Evolutionary conservation across 805 yeast species (phyloP), one percentile per base, ranked within the genome.

Genomic region (Millerozyma miso): DNA sequence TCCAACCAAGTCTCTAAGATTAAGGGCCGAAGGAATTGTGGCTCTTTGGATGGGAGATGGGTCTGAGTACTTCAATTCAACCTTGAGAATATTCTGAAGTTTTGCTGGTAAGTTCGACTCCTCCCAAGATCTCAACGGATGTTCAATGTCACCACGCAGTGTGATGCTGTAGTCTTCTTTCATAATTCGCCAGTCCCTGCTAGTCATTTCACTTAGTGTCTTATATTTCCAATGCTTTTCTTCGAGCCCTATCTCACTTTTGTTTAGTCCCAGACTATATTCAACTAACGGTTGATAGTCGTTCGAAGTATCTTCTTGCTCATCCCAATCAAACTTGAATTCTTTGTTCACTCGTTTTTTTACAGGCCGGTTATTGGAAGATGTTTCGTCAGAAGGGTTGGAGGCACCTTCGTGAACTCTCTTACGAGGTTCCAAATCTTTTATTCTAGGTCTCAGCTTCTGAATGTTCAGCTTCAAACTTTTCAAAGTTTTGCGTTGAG

Each of bases 11-110:
- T 91, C 97, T 18, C 79, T 63, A 3, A 74, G 67, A 0, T 67
- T 58, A 17, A 82, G 53, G 0, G 84, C 82, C 19, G 83, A 65
- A 0, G 97, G 97, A 3, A 91, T 79, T 0, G 97, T 76, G 0
- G 95, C 93, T 48, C 97, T 67, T 59, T 91, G 99, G 45, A 93
- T 85, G 0, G 98, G 93, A 0, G 97, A 86, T 3, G 98, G 98
- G 6, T 77, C 78, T 1, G 51, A 47, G 54, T 78, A 89, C 0
- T 76, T 73, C 18, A 77, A 54, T 4, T 65, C 55, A 2, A 48
- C 39, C 3, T 32, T 31, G n/a, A 83, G 43, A 4, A 70, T 58
- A 1, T 67, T 58, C 7, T 46, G 38, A n/a, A 55, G 35, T 15
- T 41, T 40, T 2, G 40, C 7, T 2, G 52, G 53, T 0, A 84